Conservation (phyloP, 2,329 filamentous ascomycete species). For the Neurospora sp. region DNA sequence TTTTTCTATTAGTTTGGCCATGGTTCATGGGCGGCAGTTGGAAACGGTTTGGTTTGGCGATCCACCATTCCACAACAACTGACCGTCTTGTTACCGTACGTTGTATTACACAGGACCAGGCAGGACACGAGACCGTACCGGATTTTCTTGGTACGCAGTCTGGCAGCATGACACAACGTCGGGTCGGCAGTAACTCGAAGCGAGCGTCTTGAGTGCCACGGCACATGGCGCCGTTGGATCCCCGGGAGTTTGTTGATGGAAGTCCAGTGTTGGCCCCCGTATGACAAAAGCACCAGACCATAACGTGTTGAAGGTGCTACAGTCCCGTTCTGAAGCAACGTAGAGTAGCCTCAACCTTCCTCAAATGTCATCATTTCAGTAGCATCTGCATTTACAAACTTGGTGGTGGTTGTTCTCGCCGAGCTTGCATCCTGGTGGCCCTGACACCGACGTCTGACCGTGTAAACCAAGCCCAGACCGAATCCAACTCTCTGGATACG, state of each 20-base stretch:
- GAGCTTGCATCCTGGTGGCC: background rate
- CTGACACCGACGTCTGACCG: background rate
- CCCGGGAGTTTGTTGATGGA: background rate
- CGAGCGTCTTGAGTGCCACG: background rate
- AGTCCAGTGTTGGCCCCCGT: background rate
- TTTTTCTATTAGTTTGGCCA: background rate
- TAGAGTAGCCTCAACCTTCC: background rate
- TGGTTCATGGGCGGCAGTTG: background rate
- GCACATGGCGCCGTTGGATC: background rate
- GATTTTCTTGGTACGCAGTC: background rate
- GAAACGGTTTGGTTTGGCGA: background rate
- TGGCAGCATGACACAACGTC: background rate
- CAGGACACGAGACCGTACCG: background rate
- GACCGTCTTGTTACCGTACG: background rate
- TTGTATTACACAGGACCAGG: background rate
- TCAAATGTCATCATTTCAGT: background rate
- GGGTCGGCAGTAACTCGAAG: background rate
- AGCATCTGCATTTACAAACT: background rate
- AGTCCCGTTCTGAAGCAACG: background rate
- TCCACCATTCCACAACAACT: background rate
- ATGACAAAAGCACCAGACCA: background rate
- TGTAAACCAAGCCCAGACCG: background rate
- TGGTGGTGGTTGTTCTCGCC: background rate
- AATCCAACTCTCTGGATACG: background rate
- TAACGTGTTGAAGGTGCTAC: background rate